These are phyloP conservation scores for Kalaharituber pfeilii DNA, from an alignment of 2,329 filamentous ascomycete species.

Conservation along the genomic window DNA sequence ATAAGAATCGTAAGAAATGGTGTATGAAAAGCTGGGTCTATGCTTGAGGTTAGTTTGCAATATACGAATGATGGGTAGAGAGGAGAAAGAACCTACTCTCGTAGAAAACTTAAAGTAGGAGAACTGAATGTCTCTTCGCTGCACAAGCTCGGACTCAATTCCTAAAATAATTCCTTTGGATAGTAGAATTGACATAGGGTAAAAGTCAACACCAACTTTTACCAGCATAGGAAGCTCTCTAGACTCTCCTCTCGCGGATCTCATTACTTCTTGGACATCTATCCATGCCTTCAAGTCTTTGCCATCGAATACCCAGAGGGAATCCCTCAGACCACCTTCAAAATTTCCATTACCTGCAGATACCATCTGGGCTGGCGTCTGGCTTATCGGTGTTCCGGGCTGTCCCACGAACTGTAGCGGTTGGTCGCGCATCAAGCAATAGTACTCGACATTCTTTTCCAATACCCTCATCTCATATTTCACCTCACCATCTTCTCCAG, in stretches of 20 bases:
- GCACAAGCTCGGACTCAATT: conserved; percentile 82
- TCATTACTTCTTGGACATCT: conserved; percentile 67
- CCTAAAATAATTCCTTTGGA: conserved; percentile 80
- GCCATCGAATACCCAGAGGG: conserved; percentile 88
- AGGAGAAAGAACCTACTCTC: conserved; percentile 41
- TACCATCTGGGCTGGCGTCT: not conserved
- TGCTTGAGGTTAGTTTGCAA: not conserved
- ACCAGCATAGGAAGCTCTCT: conserved; percentile 59
- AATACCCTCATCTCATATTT: conserved; percentile 98
- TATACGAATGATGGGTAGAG: not conserved
- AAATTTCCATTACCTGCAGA: not conserved
- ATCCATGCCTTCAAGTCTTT: conserved; percentile 54
- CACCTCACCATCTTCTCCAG: conserved; percentile 63
- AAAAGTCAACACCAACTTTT: conserved; percentile 78
- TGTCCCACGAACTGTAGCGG: conserved; percentile 25
- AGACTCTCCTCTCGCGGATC: conserved; percentile 45
- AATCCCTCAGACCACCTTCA: conserved; percentile 49
- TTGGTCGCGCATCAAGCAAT: conserved; percentile 79
- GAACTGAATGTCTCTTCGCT: conserved; percentile 79
- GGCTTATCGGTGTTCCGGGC: not conserved
- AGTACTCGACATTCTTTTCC: conserved; percentile 90
- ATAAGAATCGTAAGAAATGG: conserved; percentile 63
- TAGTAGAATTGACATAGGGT: conserved; percentile 73
- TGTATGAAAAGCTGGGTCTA: conserved; percentile 88
- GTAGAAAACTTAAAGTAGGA: conserved; percentile 78